A percentile compares a stretch with the other conserved stretches of the same genome.
These are phyloP conservation scores for Teunomyces gatunensis DNA, from an alignment of 805 yeast genomes.

Conservation along the genomic window DNA sequence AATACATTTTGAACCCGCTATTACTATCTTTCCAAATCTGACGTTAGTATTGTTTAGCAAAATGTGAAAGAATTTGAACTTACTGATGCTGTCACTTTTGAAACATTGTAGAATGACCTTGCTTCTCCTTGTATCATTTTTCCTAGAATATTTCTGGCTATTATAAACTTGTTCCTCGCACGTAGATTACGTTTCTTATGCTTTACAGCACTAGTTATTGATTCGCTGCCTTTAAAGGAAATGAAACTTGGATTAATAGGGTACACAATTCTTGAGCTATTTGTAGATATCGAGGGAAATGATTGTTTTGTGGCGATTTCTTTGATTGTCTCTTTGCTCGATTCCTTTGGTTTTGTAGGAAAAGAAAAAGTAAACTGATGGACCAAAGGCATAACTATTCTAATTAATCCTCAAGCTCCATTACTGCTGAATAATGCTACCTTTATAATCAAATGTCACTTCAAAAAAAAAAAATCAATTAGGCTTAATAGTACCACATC, in stretches of 20 bases:
- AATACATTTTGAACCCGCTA: slow-evolving; percentile 12
- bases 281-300: background rate
- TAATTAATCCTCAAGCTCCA: background rate
- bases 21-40: slow-evolving; percentile 18
- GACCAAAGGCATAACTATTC: background rate
- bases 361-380: background rate
- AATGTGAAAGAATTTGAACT: background rate
- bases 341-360: background rate
- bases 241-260: background rate
- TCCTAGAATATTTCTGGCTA: slow-evolving; percentile 17
- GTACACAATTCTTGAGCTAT: background rate
- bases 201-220: background rate
- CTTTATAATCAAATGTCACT: background rate
- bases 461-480: background rate
- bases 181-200: background rate
- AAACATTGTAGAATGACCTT: slow-evolving; percentile 10
- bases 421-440: background rate
- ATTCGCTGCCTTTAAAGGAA: background rate
- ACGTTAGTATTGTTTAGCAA: slow-evolving; percentile 9
- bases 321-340: background rate
- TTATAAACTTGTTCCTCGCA: slow-evolving; percentile 18
- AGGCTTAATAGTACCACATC: background rate
- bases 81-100: slow-evolving; percentile 9
- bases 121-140: slow-evolving; percentile 9
- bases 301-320: background rate